phyloP scores from a whole-genome alignment of 2,329 filamentous ascomycete genomes.

The Ascochyta koolunga region DNA sequence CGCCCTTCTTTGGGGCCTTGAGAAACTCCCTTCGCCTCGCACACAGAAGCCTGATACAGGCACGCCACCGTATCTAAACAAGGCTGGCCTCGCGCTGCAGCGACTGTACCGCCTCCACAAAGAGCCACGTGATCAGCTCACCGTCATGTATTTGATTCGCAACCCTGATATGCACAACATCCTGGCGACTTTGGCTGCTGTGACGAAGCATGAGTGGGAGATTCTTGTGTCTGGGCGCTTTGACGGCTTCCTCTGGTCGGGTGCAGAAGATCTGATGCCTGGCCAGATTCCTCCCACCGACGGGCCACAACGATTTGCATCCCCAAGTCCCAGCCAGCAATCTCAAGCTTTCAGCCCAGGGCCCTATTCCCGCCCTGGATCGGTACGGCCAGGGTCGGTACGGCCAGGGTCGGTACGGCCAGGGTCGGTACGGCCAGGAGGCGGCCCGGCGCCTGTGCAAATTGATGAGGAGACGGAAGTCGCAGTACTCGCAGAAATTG shows the following conservation, averaged over 20 bases:
- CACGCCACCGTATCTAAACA: slow-evolving; percentile 75
- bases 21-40: slow-evolving; percentile 58
- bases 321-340: slow-evolving; percentile 47
- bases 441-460: slow-evolving; percentile 71
- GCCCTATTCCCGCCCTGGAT: slow-evolving; percentile 29
- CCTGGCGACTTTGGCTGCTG: slow-evolving; percentile 83
- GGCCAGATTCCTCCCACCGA: slow-evolving; percentile 53
- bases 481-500: slow-evolving; percentile 84
- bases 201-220: slow-evolving; percentile 94
- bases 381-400: slow-evolving; percentile 27
- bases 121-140: slow-evolving; percentile 82
- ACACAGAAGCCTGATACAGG: slow-evolving; percentile 70
- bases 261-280: slow-evolving; percentile 67
- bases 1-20: slow-evolving; percentile 70
- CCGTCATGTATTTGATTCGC: slow-evolving; percentile 83
- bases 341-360: slow-evolving; percentile 45
- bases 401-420: slow-evolving; percentile 43
- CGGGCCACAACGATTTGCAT: slow-evolving; percentile 41
- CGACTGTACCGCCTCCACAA: slow-evolving; percentile 78
- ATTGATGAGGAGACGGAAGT: slow-evolving; percentile 95
- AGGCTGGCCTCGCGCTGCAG: slow-evolving; percentile 79
- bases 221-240: slow-evolving; percentile 93
- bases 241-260: slow-evolving; percentile 93
- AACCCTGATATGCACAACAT: slow-evolving; percentile 84
- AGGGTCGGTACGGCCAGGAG: slow-evolving; percentile 31